Evolutionary conservation across 129 eudicot genomes (phyloP).

Genomic region (Kitagawia praeruptora): DNA sequence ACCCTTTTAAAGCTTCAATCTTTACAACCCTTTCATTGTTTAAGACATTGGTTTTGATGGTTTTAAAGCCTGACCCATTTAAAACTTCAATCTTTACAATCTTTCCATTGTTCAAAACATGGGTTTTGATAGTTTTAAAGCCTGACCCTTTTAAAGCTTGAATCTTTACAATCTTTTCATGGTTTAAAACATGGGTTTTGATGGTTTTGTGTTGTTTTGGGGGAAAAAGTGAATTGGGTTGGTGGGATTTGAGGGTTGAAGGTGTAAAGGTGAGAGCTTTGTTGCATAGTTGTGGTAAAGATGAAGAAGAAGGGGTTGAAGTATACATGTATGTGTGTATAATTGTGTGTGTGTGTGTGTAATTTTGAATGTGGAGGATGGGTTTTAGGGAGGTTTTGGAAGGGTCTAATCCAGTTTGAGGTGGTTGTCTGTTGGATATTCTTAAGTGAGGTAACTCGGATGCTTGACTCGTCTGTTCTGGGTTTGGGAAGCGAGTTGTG

Average conservation of each 20-base stretch:
- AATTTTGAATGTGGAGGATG: slow-evolving; percentile 2
- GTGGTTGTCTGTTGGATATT: not conserved
- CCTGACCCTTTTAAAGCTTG: slow-evolving; percentile 41
- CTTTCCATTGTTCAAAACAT: not conserved
- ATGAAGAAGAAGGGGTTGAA: not conserved
- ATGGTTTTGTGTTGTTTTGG: not conserved
- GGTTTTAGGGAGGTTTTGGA: slow-evolving; percentile 47
- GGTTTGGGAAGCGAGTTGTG: not conserved
- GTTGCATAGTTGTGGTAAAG: slow-evolving; percentile 26
- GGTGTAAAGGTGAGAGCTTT: slow-evolving; percentile 19
- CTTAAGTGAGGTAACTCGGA: slow-evolving; percentile 1
- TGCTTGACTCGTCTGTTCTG: not conserved
- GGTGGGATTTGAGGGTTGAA: slow-evolving; percentile 29
- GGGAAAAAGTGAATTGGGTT: slow-evolving; percentile 13
- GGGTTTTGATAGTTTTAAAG: slow-evolving; percentile 12
- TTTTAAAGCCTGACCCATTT: too few species aligned
- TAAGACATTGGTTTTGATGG: too few species aligned
- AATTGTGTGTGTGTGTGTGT: not conserved
- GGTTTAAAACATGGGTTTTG: not conserved
- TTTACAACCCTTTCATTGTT: too few species aligned
- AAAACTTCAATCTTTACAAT: too few species aligned
- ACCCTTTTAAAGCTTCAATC: slow-evolving; percentile 28
- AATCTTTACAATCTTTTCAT: not conserved
- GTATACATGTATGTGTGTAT: not conserved
- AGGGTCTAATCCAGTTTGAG: not conserved